phyloP scores from a whole-genome alignment of 306 rosid species.

The Vigna radiata region DNA sequence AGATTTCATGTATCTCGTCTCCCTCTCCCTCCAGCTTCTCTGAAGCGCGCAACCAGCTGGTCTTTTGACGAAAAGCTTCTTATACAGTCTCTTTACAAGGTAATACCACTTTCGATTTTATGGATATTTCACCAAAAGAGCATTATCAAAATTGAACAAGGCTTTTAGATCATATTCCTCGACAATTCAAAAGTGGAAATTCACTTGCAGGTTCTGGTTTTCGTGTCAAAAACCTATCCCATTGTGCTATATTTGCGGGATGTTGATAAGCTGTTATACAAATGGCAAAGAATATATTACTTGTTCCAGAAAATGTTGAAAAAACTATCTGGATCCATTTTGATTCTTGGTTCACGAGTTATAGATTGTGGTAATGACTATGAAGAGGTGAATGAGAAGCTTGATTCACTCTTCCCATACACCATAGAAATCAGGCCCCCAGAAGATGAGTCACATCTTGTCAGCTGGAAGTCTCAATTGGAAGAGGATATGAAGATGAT shows the following conservation, averaged over 20 bases:
- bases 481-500: slow-evolving; percentile 94
- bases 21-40: slow-evolving; percentile 55
- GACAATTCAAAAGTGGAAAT: slow-evolving; percentile 17
- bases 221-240: slow-evolving; percentile 77
- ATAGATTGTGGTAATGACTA: slow-evolving; percentile 63
- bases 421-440: slow-evolving; percentile 85
- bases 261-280: slow-evolving; percentile 64
- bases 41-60: slow-evolving; percentile 86
- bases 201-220: slow-evolving; percentile 69
- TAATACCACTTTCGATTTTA: slow-evolving; percentile 37
- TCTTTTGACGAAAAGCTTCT: slow-evolving; percentile 90
- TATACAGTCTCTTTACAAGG: slow-evolving; percentile 85
- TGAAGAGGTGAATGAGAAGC: slow-evolving; percentile 69
- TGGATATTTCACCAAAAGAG: background rate
- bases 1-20: background rate
- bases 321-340: slow-evolving; percentile 76
- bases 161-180: background rate
- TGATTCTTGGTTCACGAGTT: slow-evolving; percentile 86
- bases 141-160: slow-evolving; percentile 25
- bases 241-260: slow-evolving; percentile 86
- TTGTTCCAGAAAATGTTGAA: slow-evolving; percentile 85
- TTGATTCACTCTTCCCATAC: slow-evolving; percentile 76
- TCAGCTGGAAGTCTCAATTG: slow-evolving; percentile 90
- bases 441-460: slow-evolving; percentile 77
- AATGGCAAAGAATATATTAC: slow-evolving; percentile 73